Evolutionary conservation across 768 basidiomycete species (phyloP).

Genomic region (Trametes elegans): DNA sequence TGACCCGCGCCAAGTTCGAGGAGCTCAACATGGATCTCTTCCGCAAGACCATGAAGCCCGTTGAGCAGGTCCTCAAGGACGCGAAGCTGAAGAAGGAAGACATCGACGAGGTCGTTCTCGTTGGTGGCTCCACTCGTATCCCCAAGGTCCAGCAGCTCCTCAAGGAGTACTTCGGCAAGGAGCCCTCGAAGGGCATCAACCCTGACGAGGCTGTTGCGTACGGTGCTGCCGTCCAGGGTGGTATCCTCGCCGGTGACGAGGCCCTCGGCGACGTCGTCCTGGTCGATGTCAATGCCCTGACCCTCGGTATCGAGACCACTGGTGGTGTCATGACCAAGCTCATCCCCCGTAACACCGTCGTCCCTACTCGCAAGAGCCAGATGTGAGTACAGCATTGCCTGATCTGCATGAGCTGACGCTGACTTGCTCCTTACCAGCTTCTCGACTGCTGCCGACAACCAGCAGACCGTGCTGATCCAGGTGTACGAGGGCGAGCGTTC

Average conservation of each 20-base stretch:
- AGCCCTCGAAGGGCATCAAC: conserved; percentile 98
- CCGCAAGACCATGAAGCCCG: conserved; percentile 99
- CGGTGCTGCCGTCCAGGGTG: conserved; percentile 98
- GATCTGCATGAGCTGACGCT: conserved; percentile 14
- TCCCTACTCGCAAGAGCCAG: conserved; percentile 96
- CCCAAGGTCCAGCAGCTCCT: conserved; percentile 99
- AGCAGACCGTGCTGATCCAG: conserved; percentile 95
- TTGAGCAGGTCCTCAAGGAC: conserved; percentile 98
- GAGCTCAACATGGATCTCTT: conserved; percentile 99
- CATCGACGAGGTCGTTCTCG: conserved; percentile 90
- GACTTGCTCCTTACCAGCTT: conserved; percentile 41
- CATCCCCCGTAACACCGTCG: conserved; percentile 96
- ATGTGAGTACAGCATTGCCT: conserved; percentile 47
- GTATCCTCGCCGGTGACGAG: conserved; percentile 94
- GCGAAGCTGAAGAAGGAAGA: conserved; percentile 98
- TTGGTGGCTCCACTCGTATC: conserved; percentile 98
- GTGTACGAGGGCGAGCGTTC: conserved; percentile 98
- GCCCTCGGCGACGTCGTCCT: conserved; percentile 89
- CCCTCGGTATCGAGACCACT: conserved; percentile 98
- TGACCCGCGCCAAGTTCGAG: conserved; percentile 98
- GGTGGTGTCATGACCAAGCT: conserved; percentile 98
- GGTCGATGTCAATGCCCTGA: conserved; percentile 94
- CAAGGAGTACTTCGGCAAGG: conserved; percentile 97
- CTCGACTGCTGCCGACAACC: conserved; percentile 86
- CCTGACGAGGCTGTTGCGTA: conserved; percentile 99